phyloP scores from a whole-genome alignment of 2,329 filamentous ascomycete species.

The Xylariaceae sp. region DNA sequence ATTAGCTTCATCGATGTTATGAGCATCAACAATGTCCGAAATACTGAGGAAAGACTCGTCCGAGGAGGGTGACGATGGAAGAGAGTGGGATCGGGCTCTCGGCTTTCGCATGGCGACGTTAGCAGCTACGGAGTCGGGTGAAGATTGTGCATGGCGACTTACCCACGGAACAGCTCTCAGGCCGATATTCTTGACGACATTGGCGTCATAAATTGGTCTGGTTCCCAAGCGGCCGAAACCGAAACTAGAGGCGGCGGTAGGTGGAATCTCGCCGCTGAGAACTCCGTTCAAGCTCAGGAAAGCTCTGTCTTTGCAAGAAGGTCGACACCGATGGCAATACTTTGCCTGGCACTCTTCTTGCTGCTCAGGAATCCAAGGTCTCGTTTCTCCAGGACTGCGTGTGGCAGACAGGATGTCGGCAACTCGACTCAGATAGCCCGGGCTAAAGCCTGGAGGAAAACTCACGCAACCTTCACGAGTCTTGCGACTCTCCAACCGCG shows the following conservation, averaged over 20 bases:
- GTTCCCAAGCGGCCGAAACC: constrained; percentile 43
- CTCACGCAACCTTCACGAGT: neutral
- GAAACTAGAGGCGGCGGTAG: constrained; percentile 46
- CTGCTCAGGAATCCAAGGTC: constrained; percentile 34
- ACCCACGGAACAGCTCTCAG: constrained; percentile 34
- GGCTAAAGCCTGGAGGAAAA: no score
- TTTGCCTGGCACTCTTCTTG: constrained; percentile 45
- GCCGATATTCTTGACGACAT: constrained; percentile 37
- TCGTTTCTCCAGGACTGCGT: constrained; percentile 14
- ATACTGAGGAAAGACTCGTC: neutral
- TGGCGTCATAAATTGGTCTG: constrained; percentile 40
- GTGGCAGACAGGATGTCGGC: constrained; percentile 12
- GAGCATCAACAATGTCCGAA: constrained; percentile 6
- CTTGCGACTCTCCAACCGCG: neutral
- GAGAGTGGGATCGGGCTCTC: neutral
- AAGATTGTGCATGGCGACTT: constrained; percentile 7
- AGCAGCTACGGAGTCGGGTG: neutral
- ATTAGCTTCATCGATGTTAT: constrained; percentile 3
- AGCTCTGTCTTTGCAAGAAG: constrained; percentile 36
- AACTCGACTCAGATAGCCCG: neutral
- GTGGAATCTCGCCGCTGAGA: constrained; percentile 43
- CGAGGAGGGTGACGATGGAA: constrained; percentile 7
- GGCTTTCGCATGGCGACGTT: constrained; percentile 7
- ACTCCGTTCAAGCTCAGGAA: constrained; percentile 48
- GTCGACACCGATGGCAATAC: constrained; percentile 47